Percentiles rank a stretch among this genome's conserved stretches.
These are phyloP conservation scores for Sorghum bicolor DNA, from an alignment of 176 grass and related monocot species.

Conservation along the genomic window Sorghum_bicolor_NCBIv3 NC_012872.2:3590501-3591000, in stretches of 20 bases:
- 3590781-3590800: not conserved
- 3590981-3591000: constrained; percentile 48
- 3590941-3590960: not conserved
- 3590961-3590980: constrained; percentile 60
- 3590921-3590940: not conserved
- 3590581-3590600: not conserved
- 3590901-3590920: not conserved
- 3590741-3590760: not conserved
- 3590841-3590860: constrained; percentile 21
- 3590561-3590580: constrained; percentile 29
- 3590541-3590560: constrained; percentile 18
- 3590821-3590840: not conserved
- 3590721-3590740: too few species aligned
- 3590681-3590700: not conserved
- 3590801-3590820: not conserved
- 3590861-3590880: not conserved
- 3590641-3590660: not conserved
- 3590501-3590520: constrained; percentile 33
- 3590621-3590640: not conserved
- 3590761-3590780: not conserved
- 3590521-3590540: constrained; percentile 38
- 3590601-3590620: constrained; percentile 5
- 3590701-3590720: too few species aligned
- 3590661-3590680: not conserved
- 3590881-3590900: not conserved